phyloP scores from a whole-genome alignment of 371 early-diverging fungal genomes.

The Amoeboaphelidium protococcarum region DNA sequence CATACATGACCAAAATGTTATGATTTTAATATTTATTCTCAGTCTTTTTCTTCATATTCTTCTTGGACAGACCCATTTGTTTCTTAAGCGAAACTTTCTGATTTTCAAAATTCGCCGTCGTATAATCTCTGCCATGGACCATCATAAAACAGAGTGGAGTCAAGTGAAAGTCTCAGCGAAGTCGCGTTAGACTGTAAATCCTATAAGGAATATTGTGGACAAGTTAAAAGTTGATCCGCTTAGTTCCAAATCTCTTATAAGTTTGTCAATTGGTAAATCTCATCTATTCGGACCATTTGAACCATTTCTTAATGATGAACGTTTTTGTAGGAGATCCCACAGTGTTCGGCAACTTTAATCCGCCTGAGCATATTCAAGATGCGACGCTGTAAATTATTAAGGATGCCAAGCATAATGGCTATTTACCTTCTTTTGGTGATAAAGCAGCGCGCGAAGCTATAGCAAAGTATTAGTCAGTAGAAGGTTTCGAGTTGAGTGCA shows the following conservation, averaged over 20 bases:
- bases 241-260: no score
- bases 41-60: no score
- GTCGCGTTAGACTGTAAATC: conserved; percentile 72
- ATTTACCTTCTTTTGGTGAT: conserved; percentile 51
- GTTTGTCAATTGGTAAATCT: no score
- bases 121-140: no score
- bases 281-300: no score
- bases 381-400: conserved; percentile 33
- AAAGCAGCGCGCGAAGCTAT: conserved; percentile 42
- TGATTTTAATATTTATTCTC: no score
- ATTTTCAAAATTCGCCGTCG: no score
- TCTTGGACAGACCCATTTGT: no score
- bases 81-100: no score
- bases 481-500: conserved; percentile 36
- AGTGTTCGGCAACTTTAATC: conserved; percentile 33
- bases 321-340: conserved; percentile 27
- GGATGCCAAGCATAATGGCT: conserved; percentile 50
- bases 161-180: no score
- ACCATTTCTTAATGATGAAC: no score
- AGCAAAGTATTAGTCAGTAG: conserved; percentile 29
- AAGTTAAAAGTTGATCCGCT: conserved; percentile 37
- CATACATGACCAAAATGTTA: conserved; percentile 18
- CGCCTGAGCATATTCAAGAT: conserved; percentile 31
- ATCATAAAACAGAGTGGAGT: no score
- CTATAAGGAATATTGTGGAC: conserved; percentile 63